These are phyloP conservation scores for Stagonosporopsis vannaccii DNA, from an alignment of 2,329 filamentous ascomycete species.

Conservation along the genomic window DNA sequence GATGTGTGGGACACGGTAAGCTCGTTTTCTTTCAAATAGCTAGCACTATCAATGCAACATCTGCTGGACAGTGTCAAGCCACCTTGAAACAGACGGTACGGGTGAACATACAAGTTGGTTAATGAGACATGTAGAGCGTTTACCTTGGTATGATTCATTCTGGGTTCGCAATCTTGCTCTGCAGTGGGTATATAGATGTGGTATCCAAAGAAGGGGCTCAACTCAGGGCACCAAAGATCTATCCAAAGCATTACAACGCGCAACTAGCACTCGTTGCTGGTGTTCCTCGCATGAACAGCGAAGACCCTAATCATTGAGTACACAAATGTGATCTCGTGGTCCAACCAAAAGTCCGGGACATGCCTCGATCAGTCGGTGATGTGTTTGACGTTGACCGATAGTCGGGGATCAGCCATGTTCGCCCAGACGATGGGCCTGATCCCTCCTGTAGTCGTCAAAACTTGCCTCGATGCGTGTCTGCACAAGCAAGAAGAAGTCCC, in stretches of 20 bases:
- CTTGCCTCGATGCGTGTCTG: conserved; percentile 16
- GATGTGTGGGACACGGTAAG: too few relatives aligned
- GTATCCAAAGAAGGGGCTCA: background rate
- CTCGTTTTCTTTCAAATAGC: too few relatives aligned
- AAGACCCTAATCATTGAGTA: background rate
- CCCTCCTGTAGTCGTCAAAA: conserved; percentile 12
- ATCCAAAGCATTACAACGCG: background rate
- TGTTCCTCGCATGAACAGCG: background rate
- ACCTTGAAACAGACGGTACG: background rate
- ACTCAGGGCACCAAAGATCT: background rate
- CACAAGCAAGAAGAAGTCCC: conserved; percentile 16
- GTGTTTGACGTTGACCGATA: background rate
- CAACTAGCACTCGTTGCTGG: background rate
- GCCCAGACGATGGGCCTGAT: conserved; percentile 9
- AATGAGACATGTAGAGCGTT: background rate
- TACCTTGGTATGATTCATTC: conserved; percentile 1
- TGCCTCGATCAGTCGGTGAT: background rate
- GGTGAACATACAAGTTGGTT: background rate
- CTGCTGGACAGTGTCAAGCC: background rate
- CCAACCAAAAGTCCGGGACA: background rate
- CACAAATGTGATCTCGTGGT: background rate
- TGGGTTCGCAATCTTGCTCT: background rate
- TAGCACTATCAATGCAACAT: background rate
- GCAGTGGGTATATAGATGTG: background rate
- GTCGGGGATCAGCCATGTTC: background rate